Percentiles rank a stretch among this genome's conserved stretches.
phyloP scores from a whole-genome alignment of 2,329 filamentous ascomycete species.

The Colletotrichum kahawae region DNA sequence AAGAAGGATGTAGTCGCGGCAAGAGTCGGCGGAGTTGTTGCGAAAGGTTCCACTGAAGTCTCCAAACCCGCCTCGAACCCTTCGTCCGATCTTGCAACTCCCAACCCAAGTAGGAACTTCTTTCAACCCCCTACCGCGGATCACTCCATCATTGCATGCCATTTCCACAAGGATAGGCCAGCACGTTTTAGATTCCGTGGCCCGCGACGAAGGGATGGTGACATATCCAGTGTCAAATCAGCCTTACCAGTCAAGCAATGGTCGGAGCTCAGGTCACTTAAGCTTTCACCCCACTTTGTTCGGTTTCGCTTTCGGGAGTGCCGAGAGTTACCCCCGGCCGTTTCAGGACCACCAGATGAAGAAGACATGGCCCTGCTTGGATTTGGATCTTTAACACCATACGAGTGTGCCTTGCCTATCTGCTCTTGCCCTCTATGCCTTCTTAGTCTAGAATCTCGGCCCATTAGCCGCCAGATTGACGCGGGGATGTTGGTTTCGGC shows the following conservation, averaged over 20 bases:
- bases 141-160: background rate
- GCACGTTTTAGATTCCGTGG: background rate
- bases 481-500: background rate
- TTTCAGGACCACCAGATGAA: background rate
- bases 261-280: background rate
- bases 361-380: background rate
- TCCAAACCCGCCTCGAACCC: background rate
- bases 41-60: background rate
- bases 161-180: background rate
- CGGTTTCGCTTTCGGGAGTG: background rate
- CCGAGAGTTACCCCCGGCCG: background rate
- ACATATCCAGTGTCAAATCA: background rate
- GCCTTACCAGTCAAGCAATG: background rate
- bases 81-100: background rate
- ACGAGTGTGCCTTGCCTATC: background rate
- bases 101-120: background rate
- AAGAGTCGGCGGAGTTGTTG: background rate
- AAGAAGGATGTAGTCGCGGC: background rate
- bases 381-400: background rate
- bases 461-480: background rate
- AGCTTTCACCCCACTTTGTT: background rate
- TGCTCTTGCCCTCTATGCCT: background rate
- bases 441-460: background rate
- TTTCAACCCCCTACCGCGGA: background rate
- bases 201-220: background rate